phyloP scores from a whole-genome alignment of 1,284 basidiomycete genomes.

The Coriolopsis trogii region DNA sequence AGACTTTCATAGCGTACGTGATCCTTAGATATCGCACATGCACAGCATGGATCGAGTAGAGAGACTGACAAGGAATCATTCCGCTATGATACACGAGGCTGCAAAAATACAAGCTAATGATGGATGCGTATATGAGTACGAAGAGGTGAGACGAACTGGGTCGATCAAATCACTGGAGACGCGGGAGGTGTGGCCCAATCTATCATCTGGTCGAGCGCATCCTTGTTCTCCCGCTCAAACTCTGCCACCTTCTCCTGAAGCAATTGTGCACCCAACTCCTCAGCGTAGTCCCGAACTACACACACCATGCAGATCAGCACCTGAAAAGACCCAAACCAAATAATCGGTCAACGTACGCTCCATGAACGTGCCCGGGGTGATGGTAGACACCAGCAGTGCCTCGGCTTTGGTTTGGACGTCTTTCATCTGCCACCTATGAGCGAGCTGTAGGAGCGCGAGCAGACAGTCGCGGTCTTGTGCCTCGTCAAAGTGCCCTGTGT shows the following conservation, averaged over 20 bases:
- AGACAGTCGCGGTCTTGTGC: slow-evolving; percentile 11
- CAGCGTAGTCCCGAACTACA: slow-evolving; percentile 10
- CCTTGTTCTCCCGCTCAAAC: slow-evolving; percentile 10
- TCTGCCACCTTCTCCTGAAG: slow-evolving; percentile 10
- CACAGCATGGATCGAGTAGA: no score
- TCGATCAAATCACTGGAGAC: no score
- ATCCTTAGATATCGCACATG: no score
- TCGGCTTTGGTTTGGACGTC: slow-evolving; percentile 10
- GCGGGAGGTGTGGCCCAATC: no score
- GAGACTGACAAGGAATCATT: no score
- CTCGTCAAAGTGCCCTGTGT: slow-evolving; percentile 15
- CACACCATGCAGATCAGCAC: neutral
- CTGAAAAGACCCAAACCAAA: neutral
- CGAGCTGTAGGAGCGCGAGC: slow-evolving; percentile 15
- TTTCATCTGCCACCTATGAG: slow-evolving; percentile 16
- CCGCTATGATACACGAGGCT: no score
- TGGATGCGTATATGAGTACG: no score
- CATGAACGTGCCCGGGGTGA: slow-evolving; percentile 12
- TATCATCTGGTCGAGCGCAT: slow-evolving; percentile 1
- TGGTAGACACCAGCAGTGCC: slow-evolving; percentile 10
- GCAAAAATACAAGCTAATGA: no score
- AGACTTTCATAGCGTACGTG: no score
- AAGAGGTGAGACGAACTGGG: no score
- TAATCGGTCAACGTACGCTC: slow-evolving; percentile 4
- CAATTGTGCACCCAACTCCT: neutral